Base-by-base conservation (phyloP, 352 stramenopile species). In the Globisporangium carolinianum region DNA sequence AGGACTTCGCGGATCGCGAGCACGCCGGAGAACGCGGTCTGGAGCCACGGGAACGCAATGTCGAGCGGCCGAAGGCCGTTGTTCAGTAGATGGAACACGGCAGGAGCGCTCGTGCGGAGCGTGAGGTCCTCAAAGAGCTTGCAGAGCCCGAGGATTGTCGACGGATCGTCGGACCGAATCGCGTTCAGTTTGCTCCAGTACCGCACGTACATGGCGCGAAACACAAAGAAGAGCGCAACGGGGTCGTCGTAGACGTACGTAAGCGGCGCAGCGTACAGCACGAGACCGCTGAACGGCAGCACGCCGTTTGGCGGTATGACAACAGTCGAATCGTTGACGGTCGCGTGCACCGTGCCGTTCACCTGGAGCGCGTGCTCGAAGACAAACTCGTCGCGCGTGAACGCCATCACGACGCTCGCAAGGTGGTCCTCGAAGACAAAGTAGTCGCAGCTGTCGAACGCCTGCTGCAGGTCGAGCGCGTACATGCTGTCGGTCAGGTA, bases 341-440 rank as follows among this genome's bases (percentile, higher is more conserved):
- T 18, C 5, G 62, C 37, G n/a, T 53, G 43, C 1, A 88, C 76
- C 7, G 58, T 47, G n/a, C 76, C 78, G 50, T 87, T 87, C 4
- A 91, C 66, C 58, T 73, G 68, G 5, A 69, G 43, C 5, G 78
- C 76, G 36, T 77, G 65, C 2, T 71, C 46, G 35, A 67, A 64
- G 14, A 88, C 73, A 38, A 77, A 69, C 0, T 58, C 56, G 61
- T 91, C 83, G 35, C 83, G 71, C 7, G 76, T 88, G 58, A 91
- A 93, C 24, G 79, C 76, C 67, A 90, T 79, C 17, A 93, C 57
- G 38, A 86, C 71, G 53, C 68, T 83, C 57, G 84, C 71, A 47
- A 93, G 70, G 37, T 83, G 71, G 47, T 91, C 83, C 62, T 91
- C 74, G 54, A 93, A 93, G 53, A 89, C 77, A 63, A 93, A 91